Evolutionary conservation across 441 rosid species (phyloP), one percentile per base, ranked within the genome.

Genomic region (Populus hybrid): DNA sequence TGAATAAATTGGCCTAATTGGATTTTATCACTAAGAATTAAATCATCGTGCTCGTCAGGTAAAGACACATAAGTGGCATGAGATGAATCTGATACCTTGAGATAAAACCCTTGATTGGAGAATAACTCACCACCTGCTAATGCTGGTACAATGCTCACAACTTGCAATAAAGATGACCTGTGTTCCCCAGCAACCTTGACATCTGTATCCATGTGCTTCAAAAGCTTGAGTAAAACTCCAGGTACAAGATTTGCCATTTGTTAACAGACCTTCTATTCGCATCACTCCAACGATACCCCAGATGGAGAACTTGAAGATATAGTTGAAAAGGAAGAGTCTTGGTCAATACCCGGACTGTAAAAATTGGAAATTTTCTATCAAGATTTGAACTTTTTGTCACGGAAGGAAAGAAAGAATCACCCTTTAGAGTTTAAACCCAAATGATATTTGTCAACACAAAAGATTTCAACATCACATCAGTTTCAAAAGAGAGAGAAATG

Each of bases 11-110:
- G 99, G 68, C 99, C 98, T 83, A 97, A 80, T 67, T 97, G 99
- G 73, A 97, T 88, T 85, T 92, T 93, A 78, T 97, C 98, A 24
- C 97, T 95, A 76, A 93, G 96, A 83, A 97, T 93, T 73, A 95
- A 86, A 86, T 97, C 99, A 85, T 92, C 91, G 67, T 93, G 98
- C 71, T 94, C 95, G 80, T 94, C 96, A 80, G 98, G 95, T 26
- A 97, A 87, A 77, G 98, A 94, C 7, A 93, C 98, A 67, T 92
- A 97, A 42, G 98, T 94, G 18, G 99, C 99, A 80, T 93, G 99
- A 42, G 98, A 97, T 2, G 99, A 97, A 90, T 97, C 99, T 36
- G 99, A 97, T 77, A 97, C 98, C 90, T 90, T 97, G n/a, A 97
- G 92, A 82, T 91, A 93, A 78, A 97, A 97, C 6, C 99, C 99